phyloP scores from a whole-genome alignment of 768 basidiomycete genomes.

The Coprinopsis cinerea region DNA sequence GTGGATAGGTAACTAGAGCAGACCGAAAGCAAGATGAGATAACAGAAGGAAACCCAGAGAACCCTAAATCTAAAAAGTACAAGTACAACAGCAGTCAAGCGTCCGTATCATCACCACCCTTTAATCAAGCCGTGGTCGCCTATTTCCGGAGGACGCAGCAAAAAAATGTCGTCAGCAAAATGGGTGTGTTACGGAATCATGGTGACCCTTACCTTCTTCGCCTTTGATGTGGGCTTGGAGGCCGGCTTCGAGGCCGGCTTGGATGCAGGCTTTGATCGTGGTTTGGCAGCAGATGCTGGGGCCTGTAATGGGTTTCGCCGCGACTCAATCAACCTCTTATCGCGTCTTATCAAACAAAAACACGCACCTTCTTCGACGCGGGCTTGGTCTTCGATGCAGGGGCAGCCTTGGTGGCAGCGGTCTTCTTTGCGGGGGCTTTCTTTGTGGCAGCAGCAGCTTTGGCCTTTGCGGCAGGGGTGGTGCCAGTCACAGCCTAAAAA shows the following conservation, averaged over 20 bases:
- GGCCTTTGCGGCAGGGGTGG: constrained; percentile 34
- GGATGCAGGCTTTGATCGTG: constrained; percentile 25
- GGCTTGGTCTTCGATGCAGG: too few species aligned
- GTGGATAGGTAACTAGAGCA: constrained; percentile 1
- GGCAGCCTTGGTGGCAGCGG: constrained; percentile 25
- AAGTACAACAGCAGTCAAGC: constrained; percentile 5
- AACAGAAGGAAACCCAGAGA: constrained; percentile 7
- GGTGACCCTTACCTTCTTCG: constrained; percentile 23
- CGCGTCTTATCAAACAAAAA: constrained; percentile 3
- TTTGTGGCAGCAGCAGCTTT: constrained; percentile 33
- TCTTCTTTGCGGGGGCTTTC: constrained; percentile 31
- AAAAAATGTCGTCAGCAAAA: neutral
- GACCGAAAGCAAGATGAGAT: constrained; percentile 12
- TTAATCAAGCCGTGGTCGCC: constrained; percentile 9
- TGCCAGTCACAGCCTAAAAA: constrained; percentile 46
- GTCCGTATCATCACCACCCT: too few species aligned
- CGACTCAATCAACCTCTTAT: neutral
- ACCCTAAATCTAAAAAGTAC: constrained; percentile 2
- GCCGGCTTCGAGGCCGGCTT: constrained; percentile 23
- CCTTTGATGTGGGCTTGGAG: constrained; percentile 22
- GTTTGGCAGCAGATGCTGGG: constrained; percentile 17
- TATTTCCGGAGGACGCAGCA: too few species aligned
- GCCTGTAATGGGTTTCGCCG: constrained; percentile 1
- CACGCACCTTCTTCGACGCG: constrained; percentile 27
- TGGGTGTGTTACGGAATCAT: neutral